Evolutionary conservation across 805 yeast species (phyloP), one percentile per base, ranked within the genome.

Genomic region (Zygotorulaspora danielsina): DNA sequence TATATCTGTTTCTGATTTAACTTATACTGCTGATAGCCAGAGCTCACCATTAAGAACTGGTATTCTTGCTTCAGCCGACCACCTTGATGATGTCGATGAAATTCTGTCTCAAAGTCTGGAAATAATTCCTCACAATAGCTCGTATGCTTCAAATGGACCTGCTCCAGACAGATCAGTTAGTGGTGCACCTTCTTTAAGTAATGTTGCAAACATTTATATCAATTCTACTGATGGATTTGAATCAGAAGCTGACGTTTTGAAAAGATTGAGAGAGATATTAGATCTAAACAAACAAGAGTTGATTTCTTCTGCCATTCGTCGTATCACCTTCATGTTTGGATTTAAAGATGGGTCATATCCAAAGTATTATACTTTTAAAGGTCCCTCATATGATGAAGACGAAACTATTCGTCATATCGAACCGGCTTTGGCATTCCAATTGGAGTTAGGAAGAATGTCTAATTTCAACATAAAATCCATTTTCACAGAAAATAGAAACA

Each of bases 351-450:
- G 97, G 49, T 63, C 84, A 35, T 89, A 90, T 66, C 98, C 98
- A 54, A 85, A 84, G 65, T 93, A 90, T 72, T 93, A 81, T 71
- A 93, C 97, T 26, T 93, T 86, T 76, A 85, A 84, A 57, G 95
- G 90, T 46, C 95, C 95, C 37, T 73, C 74, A 25, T 93, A 84
- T 61, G 57, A 54, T 24, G 99, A 93, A 69, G 95, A 93, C 69
- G 79, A 81, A 66, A 89, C 89, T 15, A 84, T 93, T 63, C 88
- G 99, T 71, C 97, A 93, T 63, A 88, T 93, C 53, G 97, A 93
- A 66, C 99, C 99, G 17, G 96, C 97, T 29, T 73, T 90, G 56
- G 97, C 98, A 37, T 93, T 80, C 84, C 98, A 93, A 71, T 76
- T 93, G 52, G 99, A 93, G 69, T 75, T 93, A 48, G 90, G 86